phyloP scores from a whole-genome alignment of 2,329 filamentous ascomycete genomes.

The Tolypocladium amazonense region DNA sequence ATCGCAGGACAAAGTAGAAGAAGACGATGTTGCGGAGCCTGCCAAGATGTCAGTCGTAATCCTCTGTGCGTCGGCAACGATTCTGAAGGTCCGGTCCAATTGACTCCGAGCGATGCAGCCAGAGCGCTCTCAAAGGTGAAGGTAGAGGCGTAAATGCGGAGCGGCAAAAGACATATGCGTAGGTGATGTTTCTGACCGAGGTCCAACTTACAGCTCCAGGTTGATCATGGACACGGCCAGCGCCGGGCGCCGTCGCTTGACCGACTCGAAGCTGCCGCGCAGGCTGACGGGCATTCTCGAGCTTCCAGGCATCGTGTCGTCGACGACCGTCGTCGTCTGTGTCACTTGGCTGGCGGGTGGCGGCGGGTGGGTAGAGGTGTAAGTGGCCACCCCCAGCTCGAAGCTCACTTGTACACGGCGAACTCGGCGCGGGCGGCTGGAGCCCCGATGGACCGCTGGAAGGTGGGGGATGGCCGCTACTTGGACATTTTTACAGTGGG shows the following conservation, averaged over 20 bases:
- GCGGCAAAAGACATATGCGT: background rate
- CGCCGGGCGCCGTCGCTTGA: slow-evolving; percentile 45
- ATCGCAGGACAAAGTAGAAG: slow-evolving; percentile 75
- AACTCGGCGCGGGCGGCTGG: background rate
- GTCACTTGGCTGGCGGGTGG: background rate
- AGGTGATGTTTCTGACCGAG: background rate
- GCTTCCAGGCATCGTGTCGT: slow-evolving; percentile 48
- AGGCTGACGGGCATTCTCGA: slow-evolving; percentile 63
- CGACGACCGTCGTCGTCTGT: background rate
- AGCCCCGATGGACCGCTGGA: background rate
- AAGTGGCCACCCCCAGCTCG: background rate
- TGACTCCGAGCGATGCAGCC: background rate
- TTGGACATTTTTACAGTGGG: slow-evolving; percentile 20
- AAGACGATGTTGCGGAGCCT: slow-evolving; percentile 80
- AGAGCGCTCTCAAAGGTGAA: background rate
- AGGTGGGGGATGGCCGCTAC: slow-evolving; percentile 18
- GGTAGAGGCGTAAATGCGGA: background rate
- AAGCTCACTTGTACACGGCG: background rate
- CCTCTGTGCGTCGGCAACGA: background rate
- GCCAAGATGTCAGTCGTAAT: background rate
- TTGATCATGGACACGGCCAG: slow-evolving; percentile 52
- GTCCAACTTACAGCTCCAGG: slow-evolving; percentile 52
- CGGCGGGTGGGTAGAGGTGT: background rate
- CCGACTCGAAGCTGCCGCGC: slow-evolving; percentile 52
- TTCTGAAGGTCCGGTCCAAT: background rate